Conservation (phyloP, 1,284 basidiomycete genomes). For the Cryptococcus wingfieldii region DNA sequence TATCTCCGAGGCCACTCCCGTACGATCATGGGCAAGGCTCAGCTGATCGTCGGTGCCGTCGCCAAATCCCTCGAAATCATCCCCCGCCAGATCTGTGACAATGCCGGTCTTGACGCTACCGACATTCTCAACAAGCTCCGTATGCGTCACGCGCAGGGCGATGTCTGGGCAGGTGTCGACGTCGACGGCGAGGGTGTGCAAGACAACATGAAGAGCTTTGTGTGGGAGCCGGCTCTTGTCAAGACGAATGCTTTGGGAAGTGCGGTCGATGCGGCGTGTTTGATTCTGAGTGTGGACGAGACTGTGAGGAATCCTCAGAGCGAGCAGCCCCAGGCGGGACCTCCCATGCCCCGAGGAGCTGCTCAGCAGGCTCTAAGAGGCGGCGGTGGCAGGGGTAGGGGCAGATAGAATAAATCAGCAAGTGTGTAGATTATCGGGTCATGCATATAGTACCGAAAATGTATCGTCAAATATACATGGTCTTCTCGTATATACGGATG, state of each 20-base stretch:
- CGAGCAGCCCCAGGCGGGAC: slow-evolving; percentile 67
- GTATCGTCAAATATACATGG: too few species aligned
- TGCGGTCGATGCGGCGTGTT: slow-evolving; percentile 91
- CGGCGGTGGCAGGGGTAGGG: slow-evolving; percentile 62
- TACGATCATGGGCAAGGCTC: slow-evolving; percentile 92
- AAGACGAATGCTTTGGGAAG: slow-evolving; percentile 94
- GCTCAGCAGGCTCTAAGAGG: slow-evolving; percentile 78
- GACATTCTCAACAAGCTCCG: slow-evolving; percentile 96
- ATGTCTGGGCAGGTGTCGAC: slow-evolving; percentile 89
- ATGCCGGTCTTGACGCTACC: slow-evolving; percentile 95
- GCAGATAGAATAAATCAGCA: slow-evolving; percentile 9
- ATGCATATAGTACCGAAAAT: background rate
- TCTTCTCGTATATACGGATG: background rate
- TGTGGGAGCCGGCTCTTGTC: slow-evolving; percentile 96
- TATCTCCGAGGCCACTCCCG: slow-evolving; percentile 85
- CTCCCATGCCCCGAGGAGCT: slow-evolving; percentile 74
- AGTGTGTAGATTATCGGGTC: background rate
- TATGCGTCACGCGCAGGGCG: slow-evolving; percentile 87
- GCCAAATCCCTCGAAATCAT: slow-evolving; percentile 97
- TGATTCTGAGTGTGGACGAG: slow-evolving; percentile 92
- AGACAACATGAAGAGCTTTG: slow-evolving; percentile 94
- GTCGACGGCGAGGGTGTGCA: slow-evolving; percentile 90
- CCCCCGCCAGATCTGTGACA: slow-evolving; percentile 96
- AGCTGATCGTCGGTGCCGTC: slow-evolving; percentile 91
- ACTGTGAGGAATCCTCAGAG: slow-evolving; percentile 90